Percentiles rank a stretch among this genome's conserved stretches.
phyloP scores from a whole-genome alignment of 257 asterid genomes.

The Lithospermum erythrorhizon region DNA sequence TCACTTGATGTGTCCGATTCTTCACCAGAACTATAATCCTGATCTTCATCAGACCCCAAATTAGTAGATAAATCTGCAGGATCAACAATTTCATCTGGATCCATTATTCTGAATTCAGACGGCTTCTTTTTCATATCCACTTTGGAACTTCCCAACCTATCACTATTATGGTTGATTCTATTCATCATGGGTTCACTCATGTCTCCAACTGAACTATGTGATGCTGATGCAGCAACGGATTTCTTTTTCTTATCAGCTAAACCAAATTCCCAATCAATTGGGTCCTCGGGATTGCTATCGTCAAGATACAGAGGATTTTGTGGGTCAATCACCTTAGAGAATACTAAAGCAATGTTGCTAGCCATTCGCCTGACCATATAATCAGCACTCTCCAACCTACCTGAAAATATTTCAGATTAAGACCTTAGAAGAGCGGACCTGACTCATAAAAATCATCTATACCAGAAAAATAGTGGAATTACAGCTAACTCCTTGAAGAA shows the following conservation, averaged over 20 bases:
- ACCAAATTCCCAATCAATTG: constrained; percentile 86
- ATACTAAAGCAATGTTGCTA: constrained; percentile 74
- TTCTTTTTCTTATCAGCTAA: constrained; percentile 28
- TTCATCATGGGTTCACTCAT: constrained; percentile 20
- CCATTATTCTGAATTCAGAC: constrained; percentile 30
- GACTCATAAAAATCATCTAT: constrained; percentile 2
- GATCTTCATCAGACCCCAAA: constrained; percentile 35
- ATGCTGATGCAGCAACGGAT: constrained; percentile 8
- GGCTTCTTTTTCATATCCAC: constrained; percentile 27
- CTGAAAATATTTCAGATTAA: constrained; percentile 36
- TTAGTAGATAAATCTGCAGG: constrained; percentile 47
- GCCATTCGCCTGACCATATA: constrained; percentile 89
- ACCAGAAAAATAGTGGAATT: constrained; percentile 14
- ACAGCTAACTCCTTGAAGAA: constrained; percentile 96
- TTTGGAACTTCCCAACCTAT: constrained; percentile 15
- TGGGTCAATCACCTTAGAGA: constrained; percentile 80
- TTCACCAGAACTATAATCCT: constrained; percentile 53
- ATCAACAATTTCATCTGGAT: constrained; percentile 89
- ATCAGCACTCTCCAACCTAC: constrained; percentile 81
- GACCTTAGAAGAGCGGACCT: constrained; percentile 6
- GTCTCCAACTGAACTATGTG: constrained; percentile 23
- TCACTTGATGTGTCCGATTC: constrained; percentile 55
- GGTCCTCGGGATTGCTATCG: constrained; percentile 52
- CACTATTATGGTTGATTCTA: constrained; percentile 25
- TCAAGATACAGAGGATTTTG: constrained; percentile 89